A percentile compares a stretch with the other conserved stretches of the same genome.
Conservation (phyloP, 148 eudicot species). For the Polygonum maritimum region DNA sequence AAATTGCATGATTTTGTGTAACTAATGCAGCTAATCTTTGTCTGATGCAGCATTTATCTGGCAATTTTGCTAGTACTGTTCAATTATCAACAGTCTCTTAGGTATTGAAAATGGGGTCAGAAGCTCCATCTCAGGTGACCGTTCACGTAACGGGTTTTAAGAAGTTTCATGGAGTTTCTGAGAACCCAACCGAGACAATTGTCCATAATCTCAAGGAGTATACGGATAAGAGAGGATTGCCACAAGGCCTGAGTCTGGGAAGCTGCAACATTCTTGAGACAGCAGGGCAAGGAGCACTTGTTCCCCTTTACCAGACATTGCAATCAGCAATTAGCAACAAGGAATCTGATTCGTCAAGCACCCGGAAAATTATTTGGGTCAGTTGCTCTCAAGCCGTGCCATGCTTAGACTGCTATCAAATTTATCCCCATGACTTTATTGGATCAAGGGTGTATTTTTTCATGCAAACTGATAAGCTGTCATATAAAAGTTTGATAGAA, state of each 20-base stretch:
- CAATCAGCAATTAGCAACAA: slow-evolving; percentile 43
- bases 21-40: background rate
- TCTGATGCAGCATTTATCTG: background rate
- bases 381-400: slow-evolving; percentile 18
- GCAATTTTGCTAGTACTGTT: background rate
- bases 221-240: slow-evolving; percentile 57
- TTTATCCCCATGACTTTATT: background rate
- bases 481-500: too few relatives aligned
- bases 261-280: slow-evolving; percentile 87
- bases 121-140: slow-evolving; percentile 70
- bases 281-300: slow-evolving; percentile 90
- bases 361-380: slow-evolving; percentile 68
- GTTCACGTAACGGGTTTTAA: slow-evolving; percentile 91
- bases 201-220: slow-evolving; percentile 55
- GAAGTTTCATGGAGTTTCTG: slow-evolving; percentile 91
- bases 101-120: slow-evolving; percentile 75
- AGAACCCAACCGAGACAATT: slow-evolving; percentile 89
- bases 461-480: background rate
- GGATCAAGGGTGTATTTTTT: background rate
- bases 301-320: slow-evolving; percentile 70
- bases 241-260: slow-evolving; percentile 75
- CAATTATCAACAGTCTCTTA: slow-evolving; percentile 7
- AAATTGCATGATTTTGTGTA: background rate
- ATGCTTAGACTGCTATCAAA: background rate
- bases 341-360: slow-evolving; percentile 30